Conservation (phyloP, 2,329 filamentous ascomycete genomes). For the Helminthosporium solani region DNA sequence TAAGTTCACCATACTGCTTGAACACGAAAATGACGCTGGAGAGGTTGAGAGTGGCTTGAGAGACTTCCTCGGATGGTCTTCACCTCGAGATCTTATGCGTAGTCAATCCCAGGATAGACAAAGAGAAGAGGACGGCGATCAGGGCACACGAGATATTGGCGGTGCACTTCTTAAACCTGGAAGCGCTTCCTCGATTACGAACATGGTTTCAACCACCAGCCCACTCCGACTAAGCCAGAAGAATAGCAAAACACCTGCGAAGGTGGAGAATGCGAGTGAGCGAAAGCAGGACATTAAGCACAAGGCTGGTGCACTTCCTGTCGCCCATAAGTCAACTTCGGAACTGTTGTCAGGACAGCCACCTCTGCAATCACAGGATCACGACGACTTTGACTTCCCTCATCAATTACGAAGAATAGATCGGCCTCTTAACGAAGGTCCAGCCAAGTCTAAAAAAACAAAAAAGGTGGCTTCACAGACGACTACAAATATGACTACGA, state of each 20-base stretch:
- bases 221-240: no score
- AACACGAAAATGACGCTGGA: slow-evolving; percentile 15
- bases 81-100: not conserved
- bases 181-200: no score
- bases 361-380: not conserved
- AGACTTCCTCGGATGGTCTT: slow-evolving; percentile 7
- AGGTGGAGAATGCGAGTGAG: not conserved
- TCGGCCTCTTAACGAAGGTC: not conserved
- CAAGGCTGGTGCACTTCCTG: slow-evolving; percentile 8
- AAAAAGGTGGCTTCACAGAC: no score
- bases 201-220: no score
- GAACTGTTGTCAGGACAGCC: not conserved
- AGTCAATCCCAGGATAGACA: not conserved
- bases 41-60: slow-evolving; percentile 21
- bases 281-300: not conserved
- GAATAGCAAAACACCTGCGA: not conserved
- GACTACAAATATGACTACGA: no score
- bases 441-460: no score
- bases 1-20: slow-evolving; percentile 26
- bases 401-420: slow-evolving; percentile 8
- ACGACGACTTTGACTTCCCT: slow-evolving; percentile 11
- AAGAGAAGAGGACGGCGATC: no score
- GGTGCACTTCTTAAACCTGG: no score
- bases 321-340: slow-evolving; percentile 4
- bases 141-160: no score